Evolutionary conservation across 1,284 basidiomycete species (phyloP), one percentile per base, ranked within the genome.

Genomic region (Peniophora sp.): DNA sequence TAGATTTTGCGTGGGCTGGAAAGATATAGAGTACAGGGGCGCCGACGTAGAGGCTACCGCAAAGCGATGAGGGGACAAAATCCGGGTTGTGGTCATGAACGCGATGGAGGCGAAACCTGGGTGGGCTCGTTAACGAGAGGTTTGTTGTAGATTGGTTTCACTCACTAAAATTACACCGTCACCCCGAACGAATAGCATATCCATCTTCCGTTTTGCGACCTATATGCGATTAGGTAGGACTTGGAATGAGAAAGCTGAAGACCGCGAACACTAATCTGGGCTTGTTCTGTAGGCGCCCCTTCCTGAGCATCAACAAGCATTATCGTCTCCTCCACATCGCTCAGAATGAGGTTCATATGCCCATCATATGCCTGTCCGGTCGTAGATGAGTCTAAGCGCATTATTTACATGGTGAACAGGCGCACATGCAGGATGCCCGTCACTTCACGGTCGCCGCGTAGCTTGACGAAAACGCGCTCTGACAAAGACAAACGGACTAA

Each of bases 281-380:
- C 75, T 50, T 77, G 71, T 1, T 68, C 70, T 52, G 75, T 73
- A 3, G 72, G 62, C 14, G 63, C 73, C 49, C 72, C 75, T 52
- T 89, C 85, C 11, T 67, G 61, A 2, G 81, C 72, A 59, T 97
- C 92, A 16, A 97, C 91, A 55, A 93, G 77, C 81, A 93, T 90
- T 60, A 97, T 92, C 3, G 89, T 92, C 71, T 99, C 97, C 65
- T 98, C 95, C 9, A 98, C 97, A 63, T 97, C 91, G 56, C 90
- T 96, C 57, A 99, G 77, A 55, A 99, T 97, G 61, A 99, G 76
- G 69, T 99, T 99, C 96, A 99, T 98, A 70, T 99, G 97, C 22
- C 95, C 95, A 71, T 99, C 97, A 65, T 99, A 99, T 17, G 97
- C 96, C 95, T 97, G 59, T 17, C 58, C 55, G 58, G 47, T 48